Evolutionary conservation across 768 basidiomycete genomes (phyloP).

Genomic region (Leucocoprinus leucothites): DNA sequence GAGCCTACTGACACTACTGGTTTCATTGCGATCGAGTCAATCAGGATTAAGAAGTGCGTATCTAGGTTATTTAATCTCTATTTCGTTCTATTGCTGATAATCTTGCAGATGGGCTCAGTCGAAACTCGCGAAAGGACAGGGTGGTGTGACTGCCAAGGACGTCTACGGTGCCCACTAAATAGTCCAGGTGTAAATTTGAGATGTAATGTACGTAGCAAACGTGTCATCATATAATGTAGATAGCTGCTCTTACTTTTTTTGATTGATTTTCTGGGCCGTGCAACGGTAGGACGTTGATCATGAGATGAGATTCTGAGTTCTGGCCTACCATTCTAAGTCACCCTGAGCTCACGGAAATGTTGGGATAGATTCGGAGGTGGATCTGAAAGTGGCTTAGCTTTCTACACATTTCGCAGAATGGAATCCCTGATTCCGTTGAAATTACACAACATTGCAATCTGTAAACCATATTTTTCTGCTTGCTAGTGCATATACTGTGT

Average conservation of each 20-base stretch:
- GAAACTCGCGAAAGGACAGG: conserved; percentile 81
- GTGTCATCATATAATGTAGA: background rate
- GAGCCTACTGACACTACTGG: conserved; percentile 94
- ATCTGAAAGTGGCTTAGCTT: too few relatives aligned
- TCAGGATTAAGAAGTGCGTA: conserved; percentile 93
- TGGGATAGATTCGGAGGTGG: too few relatives aligned
- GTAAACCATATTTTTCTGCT: too few relatives aligned
- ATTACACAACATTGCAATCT: too few relatives aligned
- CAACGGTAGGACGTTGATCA: too few relatives aligned
- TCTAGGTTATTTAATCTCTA: background rate
- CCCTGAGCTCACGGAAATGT: too few relatives aligned
- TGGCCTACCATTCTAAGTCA: too few relatives aligned
- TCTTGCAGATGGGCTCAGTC: conserved; percentile 77
- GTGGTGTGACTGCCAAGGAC: conserved; percentile 71
- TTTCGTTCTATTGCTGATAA: conserved; percentile 6
- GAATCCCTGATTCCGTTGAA: too few relatives aligned
- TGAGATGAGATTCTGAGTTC: too few relatives aligned
- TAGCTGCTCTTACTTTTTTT: background rate
- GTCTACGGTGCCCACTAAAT: conserved; percentile 65
- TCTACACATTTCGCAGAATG: too few relatives aligned
- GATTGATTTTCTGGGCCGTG: too few relatives aligned
- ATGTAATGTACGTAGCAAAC: background rate
- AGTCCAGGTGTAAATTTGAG: background rate
- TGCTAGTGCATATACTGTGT: too few relatives aligned
- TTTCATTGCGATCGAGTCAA: conserved; percentile 97